Percentiles rank a stretch among this genome's conserved stretches.
These are phyloP conservation scores for Zygosaccharomyces bailii DNA, from an alignment of 805 yeast genomes.

Conservation along the genomic window DNA sequence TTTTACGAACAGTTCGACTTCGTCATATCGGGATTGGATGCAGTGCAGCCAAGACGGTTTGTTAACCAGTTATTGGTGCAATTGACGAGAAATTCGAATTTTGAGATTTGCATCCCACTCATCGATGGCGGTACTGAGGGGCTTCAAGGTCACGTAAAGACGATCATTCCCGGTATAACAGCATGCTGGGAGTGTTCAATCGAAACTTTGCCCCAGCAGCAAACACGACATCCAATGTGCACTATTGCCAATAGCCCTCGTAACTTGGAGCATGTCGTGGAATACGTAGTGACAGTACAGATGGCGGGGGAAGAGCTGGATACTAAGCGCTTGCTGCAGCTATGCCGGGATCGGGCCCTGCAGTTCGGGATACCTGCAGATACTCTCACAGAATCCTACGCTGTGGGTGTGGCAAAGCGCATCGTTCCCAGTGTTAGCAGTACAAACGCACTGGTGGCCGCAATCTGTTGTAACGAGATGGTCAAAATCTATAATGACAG, in stretches of 20 bases:
- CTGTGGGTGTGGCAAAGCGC: slow-evolving; percentile 85
- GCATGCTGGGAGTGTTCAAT: slow-evolving; percentile 93
- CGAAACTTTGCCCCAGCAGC: slow-evolving; percentile 57
- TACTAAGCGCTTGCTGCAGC: slow-evolving; percentile 50
- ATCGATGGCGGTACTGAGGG: slow-evolving; percentile 98
- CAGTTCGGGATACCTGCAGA: slow-evolving; percentile 55
- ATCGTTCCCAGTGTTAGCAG: slow-evolving; percentile 94
- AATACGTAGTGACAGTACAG: slow-evolving; percentile 75
- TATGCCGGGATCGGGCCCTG: slow-evolving; percentile 57
- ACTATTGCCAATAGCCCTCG: slow-evolving; percentile 95
- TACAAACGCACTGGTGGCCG: slow-evolving; percentile 89
- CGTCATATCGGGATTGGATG: slow-evolving; percentile 84
- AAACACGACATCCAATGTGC: slow-evolving; percentile 74
- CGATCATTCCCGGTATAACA: slow-evolving; percentile 77
- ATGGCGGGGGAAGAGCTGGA: slow-evolving; percentile 79
- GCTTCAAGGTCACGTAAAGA: slow-evolving; percentile 83
- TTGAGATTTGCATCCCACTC: slow-evolving; percentile 54
- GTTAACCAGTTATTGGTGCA: slow-evolving; percentile 67
- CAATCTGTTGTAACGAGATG: slow-evolving; percentile 82
- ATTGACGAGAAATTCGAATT: slow-evolving; percentile 53
- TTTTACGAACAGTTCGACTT: slow-evolving; percentile 68
- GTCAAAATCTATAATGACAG: slow-evolving; percentile 72
- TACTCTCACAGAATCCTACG: slow-evolving; percentile 67
- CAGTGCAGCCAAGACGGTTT: slow-evolving; percentile 88
- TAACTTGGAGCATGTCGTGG: slow-evolving; percentile 89